Evolutionary conservation across 2,329 filamentous ascomycete genomes (phyloP).

Genomic region (Phyllosticta citrichinensis): DNA sequence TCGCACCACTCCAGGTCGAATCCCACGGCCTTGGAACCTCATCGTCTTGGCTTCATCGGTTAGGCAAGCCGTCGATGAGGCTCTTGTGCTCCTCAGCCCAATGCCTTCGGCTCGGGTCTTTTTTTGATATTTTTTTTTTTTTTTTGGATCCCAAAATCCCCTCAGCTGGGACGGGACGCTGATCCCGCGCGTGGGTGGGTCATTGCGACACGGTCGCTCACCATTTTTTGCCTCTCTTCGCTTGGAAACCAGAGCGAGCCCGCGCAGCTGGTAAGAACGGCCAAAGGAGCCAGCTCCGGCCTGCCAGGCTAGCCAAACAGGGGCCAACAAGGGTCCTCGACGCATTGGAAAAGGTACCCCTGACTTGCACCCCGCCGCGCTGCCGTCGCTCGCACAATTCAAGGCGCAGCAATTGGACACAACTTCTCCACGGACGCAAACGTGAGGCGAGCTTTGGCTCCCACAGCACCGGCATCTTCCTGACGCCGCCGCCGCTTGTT

Average conservation of each 20-base stretch:
- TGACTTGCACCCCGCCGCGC: not conserved
- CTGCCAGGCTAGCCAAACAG: not conserved
- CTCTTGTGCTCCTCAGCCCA: not conserved
- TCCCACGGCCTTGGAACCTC: not conserved
- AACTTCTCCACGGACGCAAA: not conserved
- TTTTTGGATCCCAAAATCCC: not conserved
- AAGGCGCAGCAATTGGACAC: not conserved
- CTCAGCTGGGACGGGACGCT: not conserved
- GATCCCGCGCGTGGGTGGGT: not conserved
- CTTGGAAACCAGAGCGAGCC: not conserved
- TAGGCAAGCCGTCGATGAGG: not conserved
- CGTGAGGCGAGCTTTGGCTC: not conserved
- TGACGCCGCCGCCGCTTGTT: not conserved
- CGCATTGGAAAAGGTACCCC: not conserved
- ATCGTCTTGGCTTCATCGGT: not conserved
- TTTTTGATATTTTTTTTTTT: too few relatives aligned
- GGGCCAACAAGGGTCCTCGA: not conserved
- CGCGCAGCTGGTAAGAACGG: not conserved
- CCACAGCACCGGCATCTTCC: not conserved
- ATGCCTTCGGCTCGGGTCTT: not conserved
- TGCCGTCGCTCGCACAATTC: not conserved
- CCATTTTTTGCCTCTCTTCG: not conserved
- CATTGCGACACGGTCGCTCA: not conserved
- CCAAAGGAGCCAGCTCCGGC: not conserved
- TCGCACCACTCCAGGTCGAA: not conserved